Evolutionary conservation across 2,329 filamentous ascomycete genomes (phyloP), one percentile per base, ranked within the genome.

Genomic region (Pestalotiopsis sp.): DNA sequence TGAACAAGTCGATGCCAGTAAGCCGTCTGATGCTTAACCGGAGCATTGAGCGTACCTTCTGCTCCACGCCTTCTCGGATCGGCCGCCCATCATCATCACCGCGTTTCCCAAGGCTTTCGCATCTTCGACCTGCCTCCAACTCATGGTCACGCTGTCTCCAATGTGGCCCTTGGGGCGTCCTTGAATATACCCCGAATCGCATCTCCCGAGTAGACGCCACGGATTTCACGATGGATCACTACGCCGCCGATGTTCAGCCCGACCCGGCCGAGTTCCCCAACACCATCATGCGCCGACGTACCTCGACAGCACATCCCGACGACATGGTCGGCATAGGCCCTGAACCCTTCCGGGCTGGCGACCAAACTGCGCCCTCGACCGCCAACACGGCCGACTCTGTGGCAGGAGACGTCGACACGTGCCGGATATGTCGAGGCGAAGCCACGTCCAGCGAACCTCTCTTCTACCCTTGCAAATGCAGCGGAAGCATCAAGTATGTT

Each of bases 381-480:
- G 65, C 63, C 27, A 52, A 68, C 7, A 61, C 36, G 36, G 62
- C 67, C 39, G 76, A 79, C 72, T 73, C 75, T 71, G 67, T 72
- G 72, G 56, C 69, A 71, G 59, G 72, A 73, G 90, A 92, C 67
- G 86, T 87, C 68, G 93, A 97, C 77, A 97, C 94, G n/a, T 99
- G 96, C 84, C 91, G 96, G 70, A 99, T 99, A 85, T 99, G 96
- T 82, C 90, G 97, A 74, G 94, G 94, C 66, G 97, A 99, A 81
- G 94, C 89, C 67, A 93, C 92, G 1, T 81, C 86, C 4, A 88
- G 93, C 4, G 96, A 98, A 78, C 94, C 94, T 69, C 87, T 99
- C 52, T 99, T 97, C 84, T 96, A 97, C 78, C 96, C 96, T 5
- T 99, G 96, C 90, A 98, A 98, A 85, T 99, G 96, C 84, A 98